phyloP scores from a whole-genome alignment of 441 rosid genomes.

The Viola pubescens region DNA sequence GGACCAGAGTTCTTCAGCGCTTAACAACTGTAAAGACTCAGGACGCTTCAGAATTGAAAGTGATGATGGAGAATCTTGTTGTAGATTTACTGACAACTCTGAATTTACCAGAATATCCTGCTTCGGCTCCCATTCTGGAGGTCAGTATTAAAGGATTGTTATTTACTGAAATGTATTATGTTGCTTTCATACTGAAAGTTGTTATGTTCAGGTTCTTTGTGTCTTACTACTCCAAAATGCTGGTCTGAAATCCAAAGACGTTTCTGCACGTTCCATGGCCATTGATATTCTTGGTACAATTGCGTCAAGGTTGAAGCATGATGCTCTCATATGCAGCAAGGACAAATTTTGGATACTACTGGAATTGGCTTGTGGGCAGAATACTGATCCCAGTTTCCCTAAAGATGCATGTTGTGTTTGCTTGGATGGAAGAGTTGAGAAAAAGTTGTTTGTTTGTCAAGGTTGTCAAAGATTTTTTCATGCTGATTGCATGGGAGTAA shows the following conservation, averaged over 20 bases:
- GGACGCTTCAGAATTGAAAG: conserved; percentile 93
- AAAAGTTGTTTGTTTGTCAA: conserved; percentile 58
- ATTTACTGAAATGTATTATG: conserved; percentile 4
- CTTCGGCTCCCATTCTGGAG: conserved; percentile 92
- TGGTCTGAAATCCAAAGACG: conserved; percentile 92
- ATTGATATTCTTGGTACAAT: conserved; percentile 90
- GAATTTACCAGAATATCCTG: conserved; percentile 94
- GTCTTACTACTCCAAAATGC: conserved; percentile 96
- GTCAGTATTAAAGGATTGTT: conserved; percentile 29
- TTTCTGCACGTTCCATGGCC: conserved; percentile 87
- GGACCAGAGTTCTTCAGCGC: conserved; percentile 97
- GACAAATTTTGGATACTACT: conserved; percentile 59
- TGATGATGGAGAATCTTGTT: conserved; percentile 89
- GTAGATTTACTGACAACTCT: conserved; percentile 79
- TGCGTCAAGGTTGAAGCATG: conserved; percentile 89
- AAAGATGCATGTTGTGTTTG: conserved; percentile 70
- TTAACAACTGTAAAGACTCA: conserved; percentile 76
- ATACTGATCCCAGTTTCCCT: conserved; percentile 30
- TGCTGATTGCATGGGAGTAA: conserved; percentile 83
- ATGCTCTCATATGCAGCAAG: conserved; percentile 51
- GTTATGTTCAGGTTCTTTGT: conserved; percentile 78
- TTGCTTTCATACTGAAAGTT: conserved; percentile 23
- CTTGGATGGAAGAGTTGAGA: conserved; percentile 56
- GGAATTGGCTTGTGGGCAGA: conserved; percentile 51
- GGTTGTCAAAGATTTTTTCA: conserved; percentile 80